phyloP scores from a whole-genome alignment of 495 filamentous ascomycete genomes.

The Aspergillus cavernicola region DNA sequence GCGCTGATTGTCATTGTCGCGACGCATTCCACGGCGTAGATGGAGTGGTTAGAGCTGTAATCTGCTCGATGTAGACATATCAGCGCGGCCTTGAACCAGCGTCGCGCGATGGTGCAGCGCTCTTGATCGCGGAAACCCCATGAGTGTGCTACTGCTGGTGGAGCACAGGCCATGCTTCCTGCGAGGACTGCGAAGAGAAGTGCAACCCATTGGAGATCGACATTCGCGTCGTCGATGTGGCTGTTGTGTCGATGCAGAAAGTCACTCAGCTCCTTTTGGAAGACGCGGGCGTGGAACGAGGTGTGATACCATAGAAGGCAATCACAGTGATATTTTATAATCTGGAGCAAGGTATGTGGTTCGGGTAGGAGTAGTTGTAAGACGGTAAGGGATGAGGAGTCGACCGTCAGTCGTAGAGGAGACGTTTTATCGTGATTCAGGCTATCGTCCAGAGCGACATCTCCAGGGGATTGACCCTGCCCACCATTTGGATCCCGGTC shows the following conservation, averaged over 20 bases:
- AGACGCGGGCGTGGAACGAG: constrained; percentile 2
- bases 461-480: background rate
- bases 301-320: constrained; percentile 7
- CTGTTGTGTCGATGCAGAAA: background rate
- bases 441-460: background rate
- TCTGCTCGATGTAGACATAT: constrained; percentile 2
- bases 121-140: constrained; percentile 4
- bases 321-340: constrained; percentile 4
- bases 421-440: background rate
- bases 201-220: constrained; percentile 7
- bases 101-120: background rate
- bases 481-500: background rate
- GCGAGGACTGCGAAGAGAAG: constrained; percentile 5
- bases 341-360: background rate
- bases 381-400: background rate
- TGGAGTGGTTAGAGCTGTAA: constrained; percentile 14
- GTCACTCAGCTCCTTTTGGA: background rate
- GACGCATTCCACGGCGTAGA: constrained; percentile 43
- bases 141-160: background rate
- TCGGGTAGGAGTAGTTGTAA: constrained; percentile 4
- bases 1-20: constrained; percentile 42
- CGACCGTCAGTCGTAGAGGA: background rate
- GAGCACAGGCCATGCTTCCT: constrained; percentile 7
- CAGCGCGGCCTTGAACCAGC: constrained; percentile 6
- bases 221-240: background rate